These are phyloP conservation scores for Cyberlindnera xylosilytica DNA, from an alignment of 805 yeast genomes.

Conservation along the genomic window DNA sequence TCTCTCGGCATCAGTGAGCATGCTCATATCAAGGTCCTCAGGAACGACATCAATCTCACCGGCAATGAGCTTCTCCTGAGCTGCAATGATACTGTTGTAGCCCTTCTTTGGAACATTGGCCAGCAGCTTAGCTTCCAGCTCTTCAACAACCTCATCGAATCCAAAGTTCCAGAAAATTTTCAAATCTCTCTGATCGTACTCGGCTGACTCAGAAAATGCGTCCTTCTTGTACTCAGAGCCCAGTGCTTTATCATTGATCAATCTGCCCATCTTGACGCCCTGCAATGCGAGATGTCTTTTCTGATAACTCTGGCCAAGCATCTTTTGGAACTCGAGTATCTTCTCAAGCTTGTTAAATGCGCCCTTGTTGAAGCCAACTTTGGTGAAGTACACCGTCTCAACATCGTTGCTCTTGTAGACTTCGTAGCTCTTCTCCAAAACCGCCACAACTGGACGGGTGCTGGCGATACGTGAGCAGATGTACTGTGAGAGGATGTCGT, in stretches of 20 bases:
- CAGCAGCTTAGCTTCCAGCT: slow-evolving; percentile 12
- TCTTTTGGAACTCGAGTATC: slow-evolving; percentile 55
- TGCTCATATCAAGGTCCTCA: slow-evolving; percentile 8
- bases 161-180: slow-evolving; percentile 52
- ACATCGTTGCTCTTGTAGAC: slow-evolving; percentile 54
- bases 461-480: slow-evolving; percentile 47
- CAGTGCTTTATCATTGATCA: slow-evolving; percentile 28
- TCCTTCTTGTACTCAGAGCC: slow-evolving; percentile 31
- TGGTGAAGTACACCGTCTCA: slow-evolving; percentile 48
- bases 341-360: slow-evolving; percentile 67
- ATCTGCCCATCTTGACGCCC: slow-evolving; percentile 26
- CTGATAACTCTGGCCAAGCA: slow-evolving; percentile 45
- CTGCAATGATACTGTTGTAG: slow-evolving; percentile 15
- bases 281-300: slow-evolving; percentile 27
- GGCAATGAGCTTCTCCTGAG: slow-evolving; percentile 15
- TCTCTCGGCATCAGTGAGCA: slow-evolving; percentile 18
- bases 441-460: slow-evolving; percentile 39
- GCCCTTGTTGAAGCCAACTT: slow-evolving; percentile 52
- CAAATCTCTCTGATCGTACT: slow-evolving; percentile 59
- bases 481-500: slow-evolving; percentile 62
- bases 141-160: slow-evolving; percentile 28
- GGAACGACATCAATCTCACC: slow-evolving; percentile 9
- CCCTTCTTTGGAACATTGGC: slow-evolving; percentile 12
- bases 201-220: slow-evolving; percentile 1
- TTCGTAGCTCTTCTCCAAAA: slow-evolving; percentile 36